Base-by-base conservation (phyloP, 2,329 filamentous ascomycete species). In the Colletotrichum sp. region DNA sequence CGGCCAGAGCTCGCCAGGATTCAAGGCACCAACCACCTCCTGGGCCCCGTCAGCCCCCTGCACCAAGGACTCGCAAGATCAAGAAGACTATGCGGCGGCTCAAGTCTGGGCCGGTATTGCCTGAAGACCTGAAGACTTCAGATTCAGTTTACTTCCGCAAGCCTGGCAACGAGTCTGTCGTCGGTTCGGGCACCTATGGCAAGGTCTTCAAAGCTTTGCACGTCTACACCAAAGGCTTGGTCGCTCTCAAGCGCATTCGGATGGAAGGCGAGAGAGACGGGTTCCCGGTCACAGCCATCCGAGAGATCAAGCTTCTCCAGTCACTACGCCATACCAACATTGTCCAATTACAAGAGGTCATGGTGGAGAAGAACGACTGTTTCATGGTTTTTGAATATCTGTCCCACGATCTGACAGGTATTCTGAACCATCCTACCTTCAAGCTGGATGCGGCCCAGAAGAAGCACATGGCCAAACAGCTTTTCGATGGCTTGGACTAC, bases 371-470 rank as follows among this genome's bases (percentile, higher is more conserved):
- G 82, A 98, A 98, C 79, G 96, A 98, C 85, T 99, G 97, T 84
- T 99, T 98, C 85, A 99, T 99, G 97, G 97, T 99, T 5, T 99
- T 99, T 78, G 97, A 99, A 84, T 99, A 99, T 82, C 90, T 98
- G 36, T 96, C 97, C 2, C 97, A 99, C 83, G 97, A 99, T 83
- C 88, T 99, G 76, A 99, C 97, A 4, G 97, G 97, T 16, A 88
- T 99, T 36, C 91, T 99, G 76, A 98, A 98, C 80, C 97, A 99
- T 81, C 97, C 97, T 0, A 94, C 94, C 0, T 99, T 98, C 85
- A 93, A 93, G 75, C 91, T 99, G 16, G 94, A 97, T 48, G 87
- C 92, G 6, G 92, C 94, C 0, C 96, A 98, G 83, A 97, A 96
- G 85, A 99, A 99, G 85, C 93, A 99, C 82, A 89, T 99, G 39